Conservation (phyloP, 139 green algal species). For the Chlorella ohadii region DNA sequence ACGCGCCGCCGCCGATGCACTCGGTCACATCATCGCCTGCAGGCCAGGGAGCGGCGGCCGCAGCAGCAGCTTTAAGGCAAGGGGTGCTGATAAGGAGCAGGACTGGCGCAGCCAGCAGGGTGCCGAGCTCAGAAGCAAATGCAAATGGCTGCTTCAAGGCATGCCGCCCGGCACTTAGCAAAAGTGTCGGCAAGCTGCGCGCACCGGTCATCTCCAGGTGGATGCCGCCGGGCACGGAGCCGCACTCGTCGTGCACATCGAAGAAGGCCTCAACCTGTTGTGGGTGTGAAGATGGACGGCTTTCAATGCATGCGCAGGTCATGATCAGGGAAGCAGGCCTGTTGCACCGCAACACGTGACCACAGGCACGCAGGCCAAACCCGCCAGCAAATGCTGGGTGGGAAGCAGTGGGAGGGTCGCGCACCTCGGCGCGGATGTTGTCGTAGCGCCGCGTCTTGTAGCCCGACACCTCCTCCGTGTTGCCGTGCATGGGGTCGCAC, state of each 20-base stretch:
- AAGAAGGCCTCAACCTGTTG: slow-evolving; percentile 81
- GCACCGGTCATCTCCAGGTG: slow-evolving; percentile 99
- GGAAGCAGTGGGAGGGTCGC: background rate
- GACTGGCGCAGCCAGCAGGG: too few relatives aligned
- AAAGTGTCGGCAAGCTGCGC: too few relatives aligned
- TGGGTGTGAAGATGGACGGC: background rate
- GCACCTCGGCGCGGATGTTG: slow-evolving; percentile 71
- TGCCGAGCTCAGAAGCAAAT: too few relatives aligned
- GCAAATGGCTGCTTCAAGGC: too few relatives aligned
- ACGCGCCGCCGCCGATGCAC: slow-evolving; percentile 92
- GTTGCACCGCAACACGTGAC: background rate
- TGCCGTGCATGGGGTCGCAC: slow-evolving; percentile 99
- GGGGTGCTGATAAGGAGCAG: background rate
- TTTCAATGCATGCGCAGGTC: too few relatives aligned
- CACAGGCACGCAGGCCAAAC: background rate
- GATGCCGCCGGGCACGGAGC: slow-evolving; percentile 90
- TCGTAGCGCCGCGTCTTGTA: slow-evolving; percentile 99
- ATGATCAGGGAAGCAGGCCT: background rate
- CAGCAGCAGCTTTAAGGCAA: too few relatives aligned
- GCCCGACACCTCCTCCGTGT: slow-evolving; percentile 92
- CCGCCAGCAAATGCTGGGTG: background rate
- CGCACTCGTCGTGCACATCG: slow-evolving; percentile 91
- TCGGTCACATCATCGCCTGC: slow-evolving; percentile 94
- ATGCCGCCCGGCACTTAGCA: too few relatives aligned
- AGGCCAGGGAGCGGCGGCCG: background rate